phyloP scores from a whole-genome alignment of 441 rosid species.

The Brassica balearica region DNA sequence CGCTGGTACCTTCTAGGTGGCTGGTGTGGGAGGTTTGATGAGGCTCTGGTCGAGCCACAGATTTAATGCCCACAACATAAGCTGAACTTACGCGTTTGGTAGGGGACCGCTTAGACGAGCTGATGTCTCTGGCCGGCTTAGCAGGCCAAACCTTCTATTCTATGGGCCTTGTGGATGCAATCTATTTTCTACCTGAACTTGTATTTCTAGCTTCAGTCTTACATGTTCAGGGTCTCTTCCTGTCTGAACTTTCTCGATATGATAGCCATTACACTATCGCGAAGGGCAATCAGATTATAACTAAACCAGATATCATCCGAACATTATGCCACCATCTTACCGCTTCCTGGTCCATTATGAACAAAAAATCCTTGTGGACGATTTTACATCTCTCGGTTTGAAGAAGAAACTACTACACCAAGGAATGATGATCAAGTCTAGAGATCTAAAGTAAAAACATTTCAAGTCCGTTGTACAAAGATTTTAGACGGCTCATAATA shows the following conservation, averaged over 20 bases:
- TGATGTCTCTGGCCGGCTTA: too few relatives aligned
- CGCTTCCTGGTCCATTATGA: not conserved
- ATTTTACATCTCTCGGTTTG: not conserved
- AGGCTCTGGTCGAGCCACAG: too few relatives aligned
- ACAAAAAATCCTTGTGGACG: not conserved
- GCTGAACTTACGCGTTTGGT: too few relatives aligned
- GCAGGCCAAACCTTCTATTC: too few relatives aligned
- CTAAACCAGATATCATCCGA: not conserved
- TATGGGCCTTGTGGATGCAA: too few relatives aligned
- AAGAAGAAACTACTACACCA: not conserved
- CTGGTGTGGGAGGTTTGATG: too few relatives aligned
- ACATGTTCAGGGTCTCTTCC: not conserved
- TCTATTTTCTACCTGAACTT: too few relatives aligned
- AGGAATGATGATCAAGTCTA: too few relatives aligned
- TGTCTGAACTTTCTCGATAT: not conserved
- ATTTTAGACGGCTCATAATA: not conserved
- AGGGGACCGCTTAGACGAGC: too few relatives aligned
- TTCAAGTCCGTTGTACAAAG: not conserved
- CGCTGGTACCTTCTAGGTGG: too few relatives aligned
- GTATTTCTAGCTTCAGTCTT: too few relatives aligned
- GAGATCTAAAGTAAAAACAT: not conserved
- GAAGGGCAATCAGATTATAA: not conserved
- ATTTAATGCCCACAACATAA: too few relatives aligned
- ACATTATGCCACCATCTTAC: not conserved
- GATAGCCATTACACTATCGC: not conserved